Conservation (phyloP, 768 basidiomycete genomes). For the Nidularia pulvinata region DNA sequence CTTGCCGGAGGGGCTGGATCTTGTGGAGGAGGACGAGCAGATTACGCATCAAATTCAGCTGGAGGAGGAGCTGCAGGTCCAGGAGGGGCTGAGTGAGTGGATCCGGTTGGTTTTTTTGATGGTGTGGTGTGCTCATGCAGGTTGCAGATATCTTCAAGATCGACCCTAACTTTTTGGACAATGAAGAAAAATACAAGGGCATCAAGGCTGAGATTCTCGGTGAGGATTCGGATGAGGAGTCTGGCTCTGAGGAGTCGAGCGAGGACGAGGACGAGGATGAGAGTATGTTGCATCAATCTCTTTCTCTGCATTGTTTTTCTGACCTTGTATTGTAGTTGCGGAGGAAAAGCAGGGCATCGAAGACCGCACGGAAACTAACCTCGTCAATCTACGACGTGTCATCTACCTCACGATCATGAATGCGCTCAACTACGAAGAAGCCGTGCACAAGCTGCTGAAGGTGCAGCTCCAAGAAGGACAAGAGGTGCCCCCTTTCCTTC, state of each 20-base stretch:
- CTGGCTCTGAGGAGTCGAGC: slow-evolving; percentile 63
- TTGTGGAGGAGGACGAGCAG: slow-evolving; percentile 98
- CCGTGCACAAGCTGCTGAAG: slow-evolving; percentile 96
- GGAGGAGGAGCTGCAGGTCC: slow-evolving; percentile 92
- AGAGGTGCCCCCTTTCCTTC: slow-evolving; percentile 59
- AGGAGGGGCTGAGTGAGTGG: slow-evolving; percentile 89
- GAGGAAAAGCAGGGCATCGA: slow-evolving; percentile 89
- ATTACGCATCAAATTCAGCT: slow-evolving; percentile 93
- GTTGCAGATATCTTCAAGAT: slow-evolving; percentile 89
- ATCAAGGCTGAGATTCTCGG: slow-evolving; percentile 96
- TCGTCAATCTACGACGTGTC: slow-evolving; percentile 90
- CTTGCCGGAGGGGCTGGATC: slow-evolving; percentile 89
- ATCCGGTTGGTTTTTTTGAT: neutral
- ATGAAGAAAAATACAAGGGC: slow-evolving; percentile 90
- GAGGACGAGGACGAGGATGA: slow-evolving; percentile 60
- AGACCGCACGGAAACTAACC: slow-evolving; percentile 92
- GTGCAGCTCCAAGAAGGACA: slow-evolving; percentile 90
- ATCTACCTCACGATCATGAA: slow-evolving; percentile 99
- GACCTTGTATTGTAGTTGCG: slow-evolving; percentile 38
- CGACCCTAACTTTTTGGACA: slow-evolving; percentile 84
- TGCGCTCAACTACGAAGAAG: slow-evolving; percentile 97
- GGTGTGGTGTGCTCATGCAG: slow-evolving; percentile 5
- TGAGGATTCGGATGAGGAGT: slow-evolving; percentile 78
- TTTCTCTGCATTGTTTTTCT: neutral
- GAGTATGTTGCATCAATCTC: slow-evolving; percentile 14